Base-by-base conservation (phyloP, 78 protist species). In the Creolimax fragrantissima region DNA sequence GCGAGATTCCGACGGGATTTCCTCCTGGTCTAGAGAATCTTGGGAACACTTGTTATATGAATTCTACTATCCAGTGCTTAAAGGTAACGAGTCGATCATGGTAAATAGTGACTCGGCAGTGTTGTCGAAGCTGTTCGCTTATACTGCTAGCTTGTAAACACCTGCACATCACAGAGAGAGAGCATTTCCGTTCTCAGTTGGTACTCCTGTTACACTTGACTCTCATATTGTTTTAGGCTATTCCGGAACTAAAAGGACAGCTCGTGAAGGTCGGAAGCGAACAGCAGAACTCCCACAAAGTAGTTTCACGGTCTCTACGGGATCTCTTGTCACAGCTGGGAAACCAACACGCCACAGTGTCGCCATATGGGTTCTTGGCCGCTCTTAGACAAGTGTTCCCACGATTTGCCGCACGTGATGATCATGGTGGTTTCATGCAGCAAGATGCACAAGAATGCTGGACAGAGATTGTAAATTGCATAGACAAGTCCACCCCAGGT, bases 351-450 rank as follows among this genome's bases (percentile, higher is more conserved):
- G 24, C 39, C 74, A 24, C 39, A 17, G 24, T 58, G 42, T 35
- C 66, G 3, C 93, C 47, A 36, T 6, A 43, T 11, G 36, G 35
- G 45, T 84, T 67, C 44, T 74, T 11, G n/a, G 3, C 17, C 90
- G 81, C 3, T 32, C 35, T 92, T 32, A 7, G 91, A n/a, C 74
- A 93, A 41, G 92, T 37, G 3, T 11, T 91, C 88, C 96, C 97
- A 66, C 94, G 92, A 89, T 96, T 96, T 92, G 93, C 96, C 3
- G 94, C 96, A 89, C 81, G 41, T 39, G 67, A 83, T 6, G 43
- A 88, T n/a, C 88, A 47, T 3, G 98, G 98, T 2, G 41, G 3
- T n/a, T 90, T 43, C 88, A 39, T 44, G 92, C 97, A 95, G 90
- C 94, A 94, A 93, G 94, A 93, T 39, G 93, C 93, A 5, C 39